Evolutionary conservation across 2,329 filamentous ascomycete species (phyloP).

Genomic region (Huntiella moniliformis): DNA sequence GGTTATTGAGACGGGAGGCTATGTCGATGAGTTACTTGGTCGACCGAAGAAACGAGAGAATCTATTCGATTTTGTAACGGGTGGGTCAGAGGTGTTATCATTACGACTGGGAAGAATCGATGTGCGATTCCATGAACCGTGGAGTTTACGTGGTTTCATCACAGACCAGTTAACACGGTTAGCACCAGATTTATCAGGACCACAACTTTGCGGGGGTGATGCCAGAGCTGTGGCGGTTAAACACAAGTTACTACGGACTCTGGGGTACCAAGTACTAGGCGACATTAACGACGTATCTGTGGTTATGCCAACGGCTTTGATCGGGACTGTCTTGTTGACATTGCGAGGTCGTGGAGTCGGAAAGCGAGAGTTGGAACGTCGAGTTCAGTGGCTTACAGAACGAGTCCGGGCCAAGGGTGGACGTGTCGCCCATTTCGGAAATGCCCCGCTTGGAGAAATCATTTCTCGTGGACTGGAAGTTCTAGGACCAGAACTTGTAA

Average conservation of each 20-base stretch:
- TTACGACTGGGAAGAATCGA: conserved; percentile 81
- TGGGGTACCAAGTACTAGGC: conserved; percentile 81
- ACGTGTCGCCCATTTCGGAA: conserved; percentile 82
- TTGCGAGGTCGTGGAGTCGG: conserved; percentile 82
- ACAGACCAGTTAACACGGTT: conserved; percentile 44
- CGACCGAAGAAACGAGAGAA: conserved; percentile 95
- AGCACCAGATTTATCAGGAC: conserved; percentile 15
- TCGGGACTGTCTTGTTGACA: conserved; percentile 83
- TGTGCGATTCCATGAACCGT: conserved; percentile 89
- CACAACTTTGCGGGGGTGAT: conserved; percentile 14
- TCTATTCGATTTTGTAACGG: conserved; percentile 68
- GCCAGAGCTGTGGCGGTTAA: conserved; percentile 35
- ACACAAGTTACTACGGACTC: conserved; percentile 58
- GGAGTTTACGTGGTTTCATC: conserved; percentile 73
- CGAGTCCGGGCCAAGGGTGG: conserved; percentile 74
- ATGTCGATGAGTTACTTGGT: conserved; percentile 83
- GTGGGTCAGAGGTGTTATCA: conserved; percentile 68
- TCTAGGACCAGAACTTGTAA: conserved; percentile 73
- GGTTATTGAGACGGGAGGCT: conserved; percentile 93
- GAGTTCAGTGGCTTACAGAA: conserved; percentile 77
- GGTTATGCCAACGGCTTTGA: conserved; percentile 92
- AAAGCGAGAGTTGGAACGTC: conserved; percentile 62
- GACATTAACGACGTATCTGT: conserved; percentile 95
- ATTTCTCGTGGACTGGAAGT: conserved; percentile 83
- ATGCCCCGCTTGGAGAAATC: conserved; percentile 58